Conservation (phyloP, 495 filamentous ascomycete species). For the Pseudevernia furfuracea region DNA sequence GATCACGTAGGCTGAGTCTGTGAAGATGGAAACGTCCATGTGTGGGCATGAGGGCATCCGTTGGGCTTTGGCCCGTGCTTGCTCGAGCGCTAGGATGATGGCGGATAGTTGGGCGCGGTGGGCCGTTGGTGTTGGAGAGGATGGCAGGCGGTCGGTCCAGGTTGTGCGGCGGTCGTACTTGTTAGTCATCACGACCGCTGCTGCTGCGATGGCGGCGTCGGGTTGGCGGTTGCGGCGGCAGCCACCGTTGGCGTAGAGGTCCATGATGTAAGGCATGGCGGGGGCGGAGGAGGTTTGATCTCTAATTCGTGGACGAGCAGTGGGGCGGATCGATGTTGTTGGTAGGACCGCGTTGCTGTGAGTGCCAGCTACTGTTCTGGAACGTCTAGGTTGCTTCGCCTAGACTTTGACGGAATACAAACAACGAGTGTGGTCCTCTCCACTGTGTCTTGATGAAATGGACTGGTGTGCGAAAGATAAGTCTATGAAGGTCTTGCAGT, state of each 20-base stretch:
- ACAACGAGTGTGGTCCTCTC: no score
- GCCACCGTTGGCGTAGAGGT: conserved; percentile 36
- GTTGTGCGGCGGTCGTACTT: neutral
- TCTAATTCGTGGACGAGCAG: neutral
- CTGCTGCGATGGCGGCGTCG: conserved; percentile 31
- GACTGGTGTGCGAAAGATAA: no score
- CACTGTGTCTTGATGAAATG: no score
- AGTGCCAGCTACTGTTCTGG: no score
- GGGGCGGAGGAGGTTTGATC: neutral
- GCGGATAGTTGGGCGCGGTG: conserved; percentile 37
- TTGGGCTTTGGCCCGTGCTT: conserved; percentile 29
- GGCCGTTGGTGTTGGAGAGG: conserved; percentile 30
- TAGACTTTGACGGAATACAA: no score
- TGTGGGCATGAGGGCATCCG: conserved; percentile 16
- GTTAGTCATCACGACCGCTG: conserved; percentile 26
- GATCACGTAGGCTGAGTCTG: conserved; percentile 4
- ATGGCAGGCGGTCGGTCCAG: conserved; percentile 10
- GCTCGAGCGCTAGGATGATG: conserved; percentile 35
- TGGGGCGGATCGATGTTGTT: neutral
- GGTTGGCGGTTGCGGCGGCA: conserved; percentile 33
- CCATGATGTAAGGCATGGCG: conserved; percentile 36
- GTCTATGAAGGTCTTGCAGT: no score
- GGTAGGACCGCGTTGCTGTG: no score
- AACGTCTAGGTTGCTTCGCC: no score
- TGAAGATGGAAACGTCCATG: conserved; percentile 5